Evolutionary conservation across 768 basidiomycete species (phyloP).

Genomic region (Boletus vermiculosoides): DNA sequence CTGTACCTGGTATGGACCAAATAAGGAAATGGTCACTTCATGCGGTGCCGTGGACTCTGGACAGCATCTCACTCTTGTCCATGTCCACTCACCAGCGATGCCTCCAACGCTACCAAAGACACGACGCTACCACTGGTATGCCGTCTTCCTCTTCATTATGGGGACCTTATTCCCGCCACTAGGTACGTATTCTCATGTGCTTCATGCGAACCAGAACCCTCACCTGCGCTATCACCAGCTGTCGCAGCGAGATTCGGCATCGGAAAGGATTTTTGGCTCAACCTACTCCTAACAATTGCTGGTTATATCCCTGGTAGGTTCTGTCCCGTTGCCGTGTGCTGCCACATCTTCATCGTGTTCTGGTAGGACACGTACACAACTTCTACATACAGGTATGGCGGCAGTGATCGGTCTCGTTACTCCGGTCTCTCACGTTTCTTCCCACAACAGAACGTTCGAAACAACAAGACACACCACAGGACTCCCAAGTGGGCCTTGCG

Average conservation of each 20-base stretch:
- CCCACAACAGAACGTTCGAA: conserved; percentile 75
- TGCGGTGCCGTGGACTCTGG: background rate
- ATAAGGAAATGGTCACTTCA: conserved; percentile 4
- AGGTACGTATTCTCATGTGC: conserved; percentile 47
- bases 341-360: conserved; percentile 7
- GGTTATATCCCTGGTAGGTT: conserved; percentile 83
- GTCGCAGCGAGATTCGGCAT: conserved; percentile 93
- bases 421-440: conserved; percentile 8
- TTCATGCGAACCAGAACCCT: background rate
- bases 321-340: background rate
- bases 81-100: conserved; percentile 20
- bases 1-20: background rate
- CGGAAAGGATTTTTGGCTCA: conserved; percentile 89
- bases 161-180: conserved; percentile 92
- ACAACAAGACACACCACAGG: conserved; percentile 88
- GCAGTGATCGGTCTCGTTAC: background rate
- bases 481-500: conserved; percentile 96
- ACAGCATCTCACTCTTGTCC: conserved; percentile 1
- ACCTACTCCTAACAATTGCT: conserved; percentile 81
- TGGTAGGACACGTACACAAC: conserved; percentile 82
- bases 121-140: conserved; percentile 76
- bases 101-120: conserved; percentile 54
- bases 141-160: conserved; percentile 76
- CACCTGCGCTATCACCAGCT: conserved; percentile 46
- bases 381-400: conserved; percentile 79